Evolutionary conservation across 75 land plant genomes (phyloP), one percentile per base, ranked within the genome.

Genomic region (Sequoiadendron giganteum): DNA sequence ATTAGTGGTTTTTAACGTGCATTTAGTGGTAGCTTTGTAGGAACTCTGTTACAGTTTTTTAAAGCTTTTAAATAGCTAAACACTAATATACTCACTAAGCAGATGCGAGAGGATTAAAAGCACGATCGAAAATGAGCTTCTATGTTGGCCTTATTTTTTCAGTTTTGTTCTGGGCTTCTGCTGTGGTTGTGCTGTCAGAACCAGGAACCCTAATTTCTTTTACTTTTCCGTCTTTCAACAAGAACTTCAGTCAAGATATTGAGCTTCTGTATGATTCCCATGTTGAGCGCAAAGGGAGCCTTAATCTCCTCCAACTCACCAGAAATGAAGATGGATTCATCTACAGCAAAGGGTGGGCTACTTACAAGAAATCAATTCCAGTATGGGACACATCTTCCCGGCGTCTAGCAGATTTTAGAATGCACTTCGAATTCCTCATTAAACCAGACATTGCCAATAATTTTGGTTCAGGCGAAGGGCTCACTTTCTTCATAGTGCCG

Each of bases 401-500:
- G 18, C 40, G 30, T 9, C 68, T 89, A 2, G 14, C 90, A 19
- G 72, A 87, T 49, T 93, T 91, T 82, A 48, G 82, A 16, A 91
- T 90, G 43, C 84, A 82, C 49, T 93, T 93, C 89, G 58, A 86
- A 72, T 93, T 93, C 87, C 28, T 77, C 48, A 90, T 93, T 32
- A 77, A 91, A 18, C 21, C 42, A 16, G 3, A n/a, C 47, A 47
- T 89, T 3, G 48, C 25, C 15, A 61, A 39, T 7, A 7, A 0
- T 14, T 7, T 68, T 2, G 32, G 21, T 14, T 61, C 70, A 43
- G 94, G 93, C 5, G 90, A 89, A 9, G 94, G 94, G 25, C 88
- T 93, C 6, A 89, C 89, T 1, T 92, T 93, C 88, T 83, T 87
- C 85, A 81, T 92, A 15, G 90, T 85, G 80, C 90, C 93, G 14